Percentiles rank a stretch among this genome's conserved stretches.
Conservation (phyloP, 805 yeast species). For the Cyberlindnera bimundalis region DNA sequence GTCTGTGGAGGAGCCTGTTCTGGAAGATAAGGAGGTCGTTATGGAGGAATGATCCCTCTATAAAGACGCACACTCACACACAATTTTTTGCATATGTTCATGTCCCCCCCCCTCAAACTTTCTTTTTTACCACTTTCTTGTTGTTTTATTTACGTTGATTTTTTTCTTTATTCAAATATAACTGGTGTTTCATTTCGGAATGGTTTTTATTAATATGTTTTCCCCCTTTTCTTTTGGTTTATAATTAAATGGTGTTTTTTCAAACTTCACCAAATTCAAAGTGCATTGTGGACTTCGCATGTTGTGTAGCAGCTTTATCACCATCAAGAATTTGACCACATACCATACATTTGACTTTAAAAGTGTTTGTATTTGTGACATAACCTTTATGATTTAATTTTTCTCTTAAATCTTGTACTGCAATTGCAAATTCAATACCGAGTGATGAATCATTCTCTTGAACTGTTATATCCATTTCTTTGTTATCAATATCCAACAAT, state of each 20-base stretch:
- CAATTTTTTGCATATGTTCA: not conserved
- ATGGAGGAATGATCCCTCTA: conserved; percentile 21
- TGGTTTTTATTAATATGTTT: not conserved
- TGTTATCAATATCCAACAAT: conserved; percentile 28
- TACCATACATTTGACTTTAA: conserved; percentile 52
- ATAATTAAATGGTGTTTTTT: not conserved
- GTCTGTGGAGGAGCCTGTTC: conserved; percentile 4
- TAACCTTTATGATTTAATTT: conserved; percentile 50
- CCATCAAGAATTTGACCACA: conserved; percentile 55
- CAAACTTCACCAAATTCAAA: conserved; percentile 49
- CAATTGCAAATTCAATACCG: conserved; percentile 34
- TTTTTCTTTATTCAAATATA: not conserved
- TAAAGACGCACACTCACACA: not conserved
- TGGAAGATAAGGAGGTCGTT: conserved; percentile 25
- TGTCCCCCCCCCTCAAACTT: too few relatives aligned
- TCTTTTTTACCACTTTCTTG: not conserved
- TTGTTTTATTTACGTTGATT: not conserved
- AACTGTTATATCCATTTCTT: conserved; percentile 36
- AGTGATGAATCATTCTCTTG: conserved; percentile 36
- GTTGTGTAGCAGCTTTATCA: conserved; percentile 60
- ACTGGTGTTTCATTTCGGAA: conserved; percentile 1
- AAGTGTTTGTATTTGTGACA: conserved; percentile 61
- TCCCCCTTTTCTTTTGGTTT: not conserved
- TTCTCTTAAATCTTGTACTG: conserved; percentile 38
- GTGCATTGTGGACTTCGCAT: conserved; percentile 63